phyloP scores from a whole-genome alignment of 2,329 filamentous ascomycete species.

The Cadophora luteo-olivacea region DNA sequence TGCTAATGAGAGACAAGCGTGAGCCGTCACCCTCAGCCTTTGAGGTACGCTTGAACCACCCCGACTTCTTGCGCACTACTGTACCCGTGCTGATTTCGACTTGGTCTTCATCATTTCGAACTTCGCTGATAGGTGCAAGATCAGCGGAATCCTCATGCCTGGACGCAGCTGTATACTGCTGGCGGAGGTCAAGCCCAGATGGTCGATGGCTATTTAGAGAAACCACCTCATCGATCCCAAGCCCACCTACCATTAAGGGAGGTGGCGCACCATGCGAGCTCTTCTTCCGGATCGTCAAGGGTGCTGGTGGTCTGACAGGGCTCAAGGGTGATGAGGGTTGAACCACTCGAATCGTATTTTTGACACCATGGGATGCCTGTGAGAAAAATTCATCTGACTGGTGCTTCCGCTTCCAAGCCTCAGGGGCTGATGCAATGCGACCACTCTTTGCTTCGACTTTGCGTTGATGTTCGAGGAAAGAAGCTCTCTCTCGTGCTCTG shows the following conservation, averaged over 20 bases:
- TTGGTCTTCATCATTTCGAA: constrained; percentile 23
- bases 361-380: constrained; percentile 24
- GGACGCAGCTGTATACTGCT: constrained; percentile 33
- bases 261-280: constrained; percentile 32
- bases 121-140: constrained; percentile 35
- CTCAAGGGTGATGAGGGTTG: constrained; percentile 37
- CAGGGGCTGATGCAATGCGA: constrained; percentile 44
- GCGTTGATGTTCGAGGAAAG: constrained; percentile 26
- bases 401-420: constrained; percentile 31
- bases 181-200: constrained; percentile 33
- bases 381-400: constrained; percentile 29
- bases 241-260: constrained; percentile 30
- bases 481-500: constrained; percentile 22
- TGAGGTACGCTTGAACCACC: constrained; percentile 44
- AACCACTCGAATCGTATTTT: constrained; percentile 42
- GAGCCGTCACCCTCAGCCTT: constrained; percentile 37
- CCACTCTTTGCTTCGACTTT: constrained; percentile 30
- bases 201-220: constrained; percentile 10
- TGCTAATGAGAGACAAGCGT: constrained; percentile 26
- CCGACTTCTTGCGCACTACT: constrained; percentile 40
- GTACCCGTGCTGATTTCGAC: constrained; percentile 38
- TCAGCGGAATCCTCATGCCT: constrained; percentile 26
- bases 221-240: constrained; percentile 14
- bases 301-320: constrained; percentile 42
- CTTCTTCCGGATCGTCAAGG: constrained; percentile 44